Evolutionary conservation across 2,329 filamentous ascomycete species (phyloP).

Genomic region (Parastagonospora nodorum): DNA sequence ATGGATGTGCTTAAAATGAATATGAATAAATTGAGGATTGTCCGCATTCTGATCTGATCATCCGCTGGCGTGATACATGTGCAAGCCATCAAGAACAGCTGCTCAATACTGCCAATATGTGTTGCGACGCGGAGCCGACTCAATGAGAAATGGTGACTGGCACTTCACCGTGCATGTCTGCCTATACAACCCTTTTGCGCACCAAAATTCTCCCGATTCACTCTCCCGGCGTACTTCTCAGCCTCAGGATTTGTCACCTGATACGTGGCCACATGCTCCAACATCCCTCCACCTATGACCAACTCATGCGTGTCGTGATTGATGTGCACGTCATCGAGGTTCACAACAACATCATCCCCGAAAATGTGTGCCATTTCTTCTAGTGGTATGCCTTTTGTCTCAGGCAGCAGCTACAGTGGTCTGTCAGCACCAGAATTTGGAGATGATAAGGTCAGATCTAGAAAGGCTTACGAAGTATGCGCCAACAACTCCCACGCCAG

Average conservation of each 20-base stretch:
- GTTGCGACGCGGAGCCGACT: too few relatives aligned
- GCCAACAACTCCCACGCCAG: slow-evolving; percentile 13
- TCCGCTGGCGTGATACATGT: too few relatives aligned
- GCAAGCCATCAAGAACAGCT: too few relatives aligned
- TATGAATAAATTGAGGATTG: too few relatives aligned
- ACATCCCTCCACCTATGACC: slow-evolving; percentile 10
- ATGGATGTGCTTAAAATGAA: too few relatives aligned
- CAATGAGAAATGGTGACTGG: too few relatives aligned
- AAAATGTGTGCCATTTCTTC: slow-evolving; percentile 40
- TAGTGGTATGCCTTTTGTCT: slow-evolving; percentile 39
- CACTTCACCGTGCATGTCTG: too few relatives aligned
- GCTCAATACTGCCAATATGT: too few relatives aligned
- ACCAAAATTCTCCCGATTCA: too few relatives aligned
- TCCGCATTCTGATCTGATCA: too few relatives aligned
- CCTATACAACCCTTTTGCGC: too few relatives aligned
- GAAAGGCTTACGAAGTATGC: slow-evolving; percentile 17
- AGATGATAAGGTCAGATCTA: not conserved
- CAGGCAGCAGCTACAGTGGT: slow-evolving; percentile 19
- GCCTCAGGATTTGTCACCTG: slow-evolving; percentile 14
- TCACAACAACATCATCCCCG: slow-evolving; percentile 28
- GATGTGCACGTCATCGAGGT: slow-evolving; percentile 19
- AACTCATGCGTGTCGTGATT: slow-evolving; percentile 30
- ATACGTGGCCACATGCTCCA: slow-evolving; percentile 22
- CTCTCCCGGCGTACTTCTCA: slow-evolving; percentile 1
- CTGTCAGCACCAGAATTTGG: not conserved